phyloP scores from a whole-genome alignment of 257 asterid genomes.

The Ocimum tenuiflorum region DNA sequence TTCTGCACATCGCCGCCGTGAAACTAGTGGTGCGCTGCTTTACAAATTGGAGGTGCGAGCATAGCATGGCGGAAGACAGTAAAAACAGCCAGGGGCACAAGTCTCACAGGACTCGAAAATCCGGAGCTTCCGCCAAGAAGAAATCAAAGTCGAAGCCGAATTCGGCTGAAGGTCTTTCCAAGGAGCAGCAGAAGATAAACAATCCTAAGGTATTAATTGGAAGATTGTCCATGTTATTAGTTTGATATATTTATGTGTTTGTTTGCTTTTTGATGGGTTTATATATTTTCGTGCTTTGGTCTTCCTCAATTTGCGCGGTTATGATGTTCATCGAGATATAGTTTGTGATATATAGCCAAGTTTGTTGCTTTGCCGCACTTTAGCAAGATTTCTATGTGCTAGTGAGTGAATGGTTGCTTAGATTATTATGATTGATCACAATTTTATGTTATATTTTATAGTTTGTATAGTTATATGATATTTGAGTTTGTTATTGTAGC shows the following conservation, averaged over 20 bases:
- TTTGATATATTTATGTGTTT: not conserved
- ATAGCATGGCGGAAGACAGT: slow-evolving; percentile 23
- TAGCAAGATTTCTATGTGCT: not conserved
- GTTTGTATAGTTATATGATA: not conserved
- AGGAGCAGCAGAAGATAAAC: slow-evolving; percentile 50
- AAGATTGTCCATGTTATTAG: not conserved
- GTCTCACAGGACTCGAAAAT: slow-evolving; percentile 56
- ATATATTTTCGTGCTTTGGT: not conserved
- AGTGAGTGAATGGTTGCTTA: not conserved
- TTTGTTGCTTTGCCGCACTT: not conserved
- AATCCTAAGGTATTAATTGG: slow-evolving; percentile 43
- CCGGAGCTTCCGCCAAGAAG: slow-evolving; percentile 80
- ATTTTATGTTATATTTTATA: not conserved
- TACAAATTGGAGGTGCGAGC: not conserved
- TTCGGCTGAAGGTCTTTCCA: slow-evolving; percentile 31
- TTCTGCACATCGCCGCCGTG: slow-evolving; percentile 6
- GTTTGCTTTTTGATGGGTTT: not conserved
- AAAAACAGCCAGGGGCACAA: slow-evolving; percentile 51
- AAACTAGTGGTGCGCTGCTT: not conserved
- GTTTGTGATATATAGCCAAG: not conserved
- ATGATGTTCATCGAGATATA: not conserved
- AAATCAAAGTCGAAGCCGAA: slow-evolving; percentile 42
- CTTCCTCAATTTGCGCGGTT: not conserved
- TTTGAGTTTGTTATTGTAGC: not conserved
- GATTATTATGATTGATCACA: not conserved